Conservation (phyloP, 2,329 filamentous ascomycete genomes). For the Alternaria sp. region DNA sequence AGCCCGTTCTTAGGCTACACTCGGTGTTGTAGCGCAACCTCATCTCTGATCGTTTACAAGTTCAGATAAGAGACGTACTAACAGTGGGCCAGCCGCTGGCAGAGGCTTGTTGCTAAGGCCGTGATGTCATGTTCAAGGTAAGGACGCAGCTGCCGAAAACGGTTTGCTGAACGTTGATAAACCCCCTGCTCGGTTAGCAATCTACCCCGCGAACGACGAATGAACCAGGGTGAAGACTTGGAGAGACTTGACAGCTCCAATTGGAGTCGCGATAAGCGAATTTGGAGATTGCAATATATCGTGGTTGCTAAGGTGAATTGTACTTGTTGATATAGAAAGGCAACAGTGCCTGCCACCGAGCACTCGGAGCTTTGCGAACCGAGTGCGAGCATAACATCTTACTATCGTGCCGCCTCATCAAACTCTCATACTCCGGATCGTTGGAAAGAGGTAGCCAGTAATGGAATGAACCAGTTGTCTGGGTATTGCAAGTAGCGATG, state of each 20-base stretch:
- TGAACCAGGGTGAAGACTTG: background rate
- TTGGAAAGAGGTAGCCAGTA: background rate
- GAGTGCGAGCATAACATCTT: background rate
- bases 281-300: background rate
- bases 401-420: background rate
- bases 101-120: conserved; percentile 5
- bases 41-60: too few relatives aligned
- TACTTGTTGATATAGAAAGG: background rate
- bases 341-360: rapidly evolving
- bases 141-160: conserved; percentile 5
- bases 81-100: background rate
- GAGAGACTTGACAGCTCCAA: conserved; percentile 5
- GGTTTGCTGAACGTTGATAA: conserved; percentile 1
- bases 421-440: background rate
- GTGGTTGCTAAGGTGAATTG: background rate
- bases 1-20: too few relatives aligned
- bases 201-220: conserved; percentile 11
- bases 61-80: conserved; percentile 1
- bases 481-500: background rate
- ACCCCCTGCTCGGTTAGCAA: conserved; percentile 11
- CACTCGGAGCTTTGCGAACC: background rate
- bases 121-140: conserved; percentile 6
- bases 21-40: background rate
- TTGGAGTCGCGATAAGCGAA: conserved; percentile 9
- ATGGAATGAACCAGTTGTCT: background rate